Conservation (phyloP, 495 filamentous ascomycete genomes). For the Xylaria scruposa region DNA sequence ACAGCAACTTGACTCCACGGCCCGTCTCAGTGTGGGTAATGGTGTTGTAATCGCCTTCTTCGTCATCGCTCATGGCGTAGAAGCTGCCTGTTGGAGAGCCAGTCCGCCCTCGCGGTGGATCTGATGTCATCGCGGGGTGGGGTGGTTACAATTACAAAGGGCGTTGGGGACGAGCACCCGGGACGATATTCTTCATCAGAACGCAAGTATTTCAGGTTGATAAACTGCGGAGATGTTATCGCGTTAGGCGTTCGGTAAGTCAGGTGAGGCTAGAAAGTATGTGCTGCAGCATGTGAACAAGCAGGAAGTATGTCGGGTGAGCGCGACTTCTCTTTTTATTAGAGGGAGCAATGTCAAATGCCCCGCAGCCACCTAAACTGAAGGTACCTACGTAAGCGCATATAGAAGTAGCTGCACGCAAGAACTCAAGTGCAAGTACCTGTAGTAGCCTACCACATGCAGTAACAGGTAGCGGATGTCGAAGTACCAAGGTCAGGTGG, state of each 20-base stretch:
- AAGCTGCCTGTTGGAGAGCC: slow-evolving; percentile 86
- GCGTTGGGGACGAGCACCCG: background rate
- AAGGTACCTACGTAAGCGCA: slow-evolving; percentile 5
- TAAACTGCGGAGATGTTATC: background rate
- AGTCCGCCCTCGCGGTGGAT: slow-evolving; percentile 40
- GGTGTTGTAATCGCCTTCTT: slow-evolving; percentile 94
- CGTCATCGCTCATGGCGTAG: slow-evolving; percentile 96
- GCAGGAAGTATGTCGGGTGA: slow-evolving; percentile 6
- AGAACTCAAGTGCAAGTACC: background rate
- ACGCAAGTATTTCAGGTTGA: background rate
- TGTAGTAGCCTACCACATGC: background rate
- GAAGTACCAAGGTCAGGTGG: slow-evolving; percentile 12
- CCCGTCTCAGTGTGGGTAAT: slow-evolving; percentile 83
- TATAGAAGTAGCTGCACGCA: too few species aligned
- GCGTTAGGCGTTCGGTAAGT: background rate
- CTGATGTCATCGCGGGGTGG: slow-evolving; percentile 44
- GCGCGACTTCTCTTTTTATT: slow-evolving; percentile 9
- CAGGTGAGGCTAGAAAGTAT: slow-evolving; percentile 13
- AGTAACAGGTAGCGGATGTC: slow-evolving; percentile 7
- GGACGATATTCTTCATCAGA: background rate
- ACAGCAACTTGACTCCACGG: slow-evolving; percentile 92
- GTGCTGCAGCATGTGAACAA: slow-evolving; percentile 13
- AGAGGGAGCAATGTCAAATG: background rate
- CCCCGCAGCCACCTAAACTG: slow-evolving; percentile 5
- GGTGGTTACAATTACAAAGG: background rate